Evolutionary conservation across 768 basidiomycete genomes (phyloP).

Genomic region (Leccinum rimulosum): DNA sequence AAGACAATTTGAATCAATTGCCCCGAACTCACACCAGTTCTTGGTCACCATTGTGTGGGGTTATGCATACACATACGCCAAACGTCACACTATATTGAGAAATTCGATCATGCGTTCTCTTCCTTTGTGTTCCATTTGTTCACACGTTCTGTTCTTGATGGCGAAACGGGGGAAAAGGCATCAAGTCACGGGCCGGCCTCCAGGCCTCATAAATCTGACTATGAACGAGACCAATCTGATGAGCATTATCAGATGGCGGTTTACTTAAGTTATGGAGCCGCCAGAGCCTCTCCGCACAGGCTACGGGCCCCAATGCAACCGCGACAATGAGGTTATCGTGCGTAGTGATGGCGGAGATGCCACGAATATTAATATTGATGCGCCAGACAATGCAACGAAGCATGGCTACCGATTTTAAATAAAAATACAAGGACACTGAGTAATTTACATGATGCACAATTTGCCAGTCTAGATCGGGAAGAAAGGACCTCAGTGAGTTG

Average conservation of each 20-base stretch:
- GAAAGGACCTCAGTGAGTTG: too few relatives aligned
- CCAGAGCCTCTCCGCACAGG: not conserved
- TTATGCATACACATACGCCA: too few relatives aligned
- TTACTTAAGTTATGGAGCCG: not conserved
- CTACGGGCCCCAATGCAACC: not conserved
- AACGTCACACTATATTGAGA: not conserved
- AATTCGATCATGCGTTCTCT: not conserved
- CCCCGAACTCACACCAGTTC: not conserved
- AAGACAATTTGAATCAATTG: not conserved
- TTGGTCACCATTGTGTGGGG: not conserved
- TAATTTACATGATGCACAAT: too few relatives aligned
- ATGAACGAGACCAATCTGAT: too few relatives aligned
- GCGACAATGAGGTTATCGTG: not conserved
- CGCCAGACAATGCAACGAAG: not conserved
- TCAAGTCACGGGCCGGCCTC: not conserved
- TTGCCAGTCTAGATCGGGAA: too few relatives aligned
- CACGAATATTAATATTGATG: not conserved
- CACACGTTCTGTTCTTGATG: not conserved
- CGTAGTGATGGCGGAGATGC: not conserved
- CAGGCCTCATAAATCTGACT: too few relatives aligned
- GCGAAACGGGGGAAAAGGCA: not conserved
- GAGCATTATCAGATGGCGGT: not conserved
- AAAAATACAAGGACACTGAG: not conserved
- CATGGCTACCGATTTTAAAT: not conserved
- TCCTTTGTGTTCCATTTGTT: not conserved